Evolutionary conservation across 257 asterid genomes (phyloP), one percentile per base, ranked within the genome.

Genomic region (Solanum neorickii): DNA sequence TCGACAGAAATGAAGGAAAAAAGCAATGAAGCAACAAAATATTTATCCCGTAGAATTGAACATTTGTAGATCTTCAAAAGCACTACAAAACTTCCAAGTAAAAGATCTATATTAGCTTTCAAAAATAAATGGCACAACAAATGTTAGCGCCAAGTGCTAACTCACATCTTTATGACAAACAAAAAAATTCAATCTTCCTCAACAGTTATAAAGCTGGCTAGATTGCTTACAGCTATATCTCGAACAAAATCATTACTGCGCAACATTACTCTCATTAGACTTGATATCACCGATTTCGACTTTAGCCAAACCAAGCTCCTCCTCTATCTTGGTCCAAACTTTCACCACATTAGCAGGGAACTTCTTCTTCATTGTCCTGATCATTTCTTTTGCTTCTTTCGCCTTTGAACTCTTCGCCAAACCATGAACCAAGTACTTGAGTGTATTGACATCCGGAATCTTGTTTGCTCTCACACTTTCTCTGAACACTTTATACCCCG

Each of bases 381-480:
- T 87, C 94, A 97, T 87, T 83, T 85, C 95, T 89, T 91, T 93
- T 8, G 94, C 96, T 83, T 94, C 96, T 37, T 85, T 73, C 87
- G 31, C 83, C 83, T 91, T 92, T 72, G 91, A 93, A 68, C 47
- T 90, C 76, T 91, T 88, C 69, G 78, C 95, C 91, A 95, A 82
- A 23, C 99, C 99, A 56, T 89, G 93, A 2, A 89, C 89, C 88
- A 97, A 89, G 91, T 91, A 86, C 94, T 95, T 95, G 91, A 94
- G 87, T 10, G 97, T 94, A 87, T 92, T 91, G 41, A 94, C 94
- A 90, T 94, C 96, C 1, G 98, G 97, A 87, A 95, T 92, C 95
- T 91, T 95, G 65, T 92, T 85, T 12, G 59, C 92, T 86, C 70
- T 80, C 87, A 93, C 98, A 86, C 98, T 97, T 91, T 87, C 59